phyloP scores from a whole-genome alignment of 768 basidiomycete species.

The Boletales sp. region DNA sequence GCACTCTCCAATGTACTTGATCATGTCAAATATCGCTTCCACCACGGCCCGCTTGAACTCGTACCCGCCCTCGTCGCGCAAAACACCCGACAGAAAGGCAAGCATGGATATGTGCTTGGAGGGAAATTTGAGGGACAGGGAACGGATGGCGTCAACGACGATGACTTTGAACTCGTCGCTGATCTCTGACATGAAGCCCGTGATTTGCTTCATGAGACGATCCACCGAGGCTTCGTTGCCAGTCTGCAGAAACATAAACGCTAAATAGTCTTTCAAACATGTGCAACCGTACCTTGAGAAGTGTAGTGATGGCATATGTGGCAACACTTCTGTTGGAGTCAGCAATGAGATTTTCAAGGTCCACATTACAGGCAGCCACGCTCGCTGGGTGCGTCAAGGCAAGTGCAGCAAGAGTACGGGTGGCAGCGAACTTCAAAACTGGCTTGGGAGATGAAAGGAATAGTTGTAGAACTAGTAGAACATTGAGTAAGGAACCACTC shows the following conservation, averaged over 20 bases:
- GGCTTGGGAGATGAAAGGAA: slow-evolving; percentile 96
- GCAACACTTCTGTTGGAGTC: slow-evolving; percentile 95
- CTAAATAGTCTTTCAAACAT: background rate
- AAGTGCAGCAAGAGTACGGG: slow-evolving; percentile 88
- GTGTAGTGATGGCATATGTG: slow-evolving; percentile 96
- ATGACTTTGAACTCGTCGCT: slow-evolving; percentile 99
- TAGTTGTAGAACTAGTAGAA: slow-evolving; percentile 73
- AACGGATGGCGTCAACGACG: slow-evolving; percentile 97
- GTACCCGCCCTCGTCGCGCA: slow-evolving; percentile 98
- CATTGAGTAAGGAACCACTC: slow-evolving; percentile 4
- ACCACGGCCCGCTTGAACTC: slow-evolving; percentile 99
- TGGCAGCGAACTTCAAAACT: slow-evolving; percentile 94
- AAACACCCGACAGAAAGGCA: slow-evolving; percentile 91
- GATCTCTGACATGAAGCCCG: slow-evolving; percentile 98
- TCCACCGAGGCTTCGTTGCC: slow-evolving; percentile 99
- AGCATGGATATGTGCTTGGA: slow-evolving; percentile 97
- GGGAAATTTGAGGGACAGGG: slow-evolving; percentile 98
- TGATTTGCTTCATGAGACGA: slow-evolving; percentile 98
- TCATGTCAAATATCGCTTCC: slow-evolving; percentile 99
- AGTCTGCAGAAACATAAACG: slow-evolving; percentile 52
- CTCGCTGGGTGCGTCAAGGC: slow-evolving; percentile 82
- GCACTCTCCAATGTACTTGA: slow-evolving; percentile 93
- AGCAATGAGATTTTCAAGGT: slow-evolving; percentile 94
- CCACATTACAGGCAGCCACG: slow-evolving; percentile 91
- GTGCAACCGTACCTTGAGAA: slow-evolving; percentile 70